Conservation (phyloP, 2,329 filamentous ascomycete genomes). For the Onygenales sp. region DNA sequence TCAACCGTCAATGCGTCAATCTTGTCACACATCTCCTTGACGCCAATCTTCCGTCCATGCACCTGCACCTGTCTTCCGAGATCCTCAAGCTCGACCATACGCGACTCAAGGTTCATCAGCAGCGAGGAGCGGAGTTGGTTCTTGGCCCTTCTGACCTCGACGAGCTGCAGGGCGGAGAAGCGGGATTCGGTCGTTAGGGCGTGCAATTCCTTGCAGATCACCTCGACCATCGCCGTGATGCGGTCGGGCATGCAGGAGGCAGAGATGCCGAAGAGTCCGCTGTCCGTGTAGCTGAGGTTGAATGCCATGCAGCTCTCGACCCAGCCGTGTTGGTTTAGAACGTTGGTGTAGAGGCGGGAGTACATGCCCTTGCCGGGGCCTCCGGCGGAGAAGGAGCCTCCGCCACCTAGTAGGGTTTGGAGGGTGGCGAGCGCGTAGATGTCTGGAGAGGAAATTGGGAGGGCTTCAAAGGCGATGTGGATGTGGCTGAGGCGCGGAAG, state of each 20-base stretch:
- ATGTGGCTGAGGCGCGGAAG: conserved; percentile 81
- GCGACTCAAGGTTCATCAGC: conserved; percentile 93
- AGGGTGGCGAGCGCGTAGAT: conserved; percentile 95
- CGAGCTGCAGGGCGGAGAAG: conserved; percentile 59
- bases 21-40: conserved; percentile 81
- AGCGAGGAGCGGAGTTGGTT: conserved; percentile 86
- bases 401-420: conserved; percentile 89
- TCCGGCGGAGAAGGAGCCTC: conserved; percentile 91
- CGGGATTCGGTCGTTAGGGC: conserved; percentile 67
- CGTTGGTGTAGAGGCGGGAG: conserved; percentile 92
- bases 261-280: conserved; percentile 87
- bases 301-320: conserved; percentile 93
- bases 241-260: conserved; percentile 72
- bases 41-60: conserved; percentile 85
- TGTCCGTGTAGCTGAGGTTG: conserved; percentile 96
- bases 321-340: conserved; percentile 95
- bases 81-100: conserved; percentile 97
- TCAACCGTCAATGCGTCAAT: conserved; percentile 73
- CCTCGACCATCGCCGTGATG: conserved; percentile 77
- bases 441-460: conserved; percentile 80
- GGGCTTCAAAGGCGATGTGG: conserved; percentile 89
- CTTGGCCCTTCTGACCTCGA: conserved; percentile 86
- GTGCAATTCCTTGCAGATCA: conserved; percentile 85
- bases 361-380: conserved; percentile 99
- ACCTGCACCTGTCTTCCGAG: conserved; percentile 91